These are phyloP conservation scores for Pouteria glomerata DNA, from an alignment of 148 eudicot species.

Conservation along the genomic window DNA sequence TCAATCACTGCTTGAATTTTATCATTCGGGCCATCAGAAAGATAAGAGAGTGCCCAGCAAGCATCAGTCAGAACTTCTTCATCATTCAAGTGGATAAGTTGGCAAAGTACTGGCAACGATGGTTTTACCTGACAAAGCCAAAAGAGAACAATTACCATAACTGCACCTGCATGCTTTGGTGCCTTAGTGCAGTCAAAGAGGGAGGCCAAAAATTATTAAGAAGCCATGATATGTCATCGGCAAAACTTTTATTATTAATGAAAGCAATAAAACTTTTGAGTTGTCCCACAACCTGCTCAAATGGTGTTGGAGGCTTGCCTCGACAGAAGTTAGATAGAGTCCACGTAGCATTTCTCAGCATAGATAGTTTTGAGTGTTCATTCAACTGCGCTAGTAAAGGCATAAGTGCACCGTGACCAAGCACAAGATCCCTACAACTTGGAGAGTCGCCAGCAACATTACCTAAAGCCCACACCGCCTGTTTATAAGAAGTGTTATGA, in stretches of 20 bases:
- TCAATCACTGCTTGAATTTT: constrained; percentile 95
- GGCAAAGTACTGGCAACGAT: constrained; percentile 71
- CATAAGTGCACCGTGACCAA: too few relatives aligned
- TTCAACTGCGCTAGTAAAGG: too few relatives aligned
- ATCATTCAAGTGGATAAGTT: constrained; percentile 67
- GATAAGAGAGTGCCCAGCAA: constrained; percentile 96
- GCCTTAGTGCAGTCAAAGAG: background rate
- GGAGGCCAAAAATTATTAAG: background rate
- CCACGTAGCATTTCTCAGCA: constrained; percentile 96
- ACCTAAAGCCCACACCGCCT: too few relatives aligned
- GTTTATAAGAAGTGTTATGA: too few relatives aligned
- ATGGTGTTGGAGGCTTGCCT: constrained; percentile 89
- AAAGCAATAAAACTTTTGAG: too few relatives aligned
- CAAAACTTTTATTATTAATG: background rate
- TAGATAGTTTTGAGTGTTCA: too few relatives aligned
- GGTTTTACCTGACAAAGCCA: constrained; percentile 57
- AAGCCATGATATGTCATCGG: background rate
- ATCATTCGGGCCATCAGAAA: constrained; percentile 92
- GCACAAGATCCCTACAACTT: too few relatives aligned
- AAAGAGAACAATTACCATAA: background rate
- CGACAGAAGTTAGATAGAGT: constrained; percentile 88
- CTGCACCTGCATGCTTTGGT: background rate
- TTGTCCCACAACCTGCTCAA: constrained; percentile 58
- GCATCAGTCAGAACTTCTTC: constrained; percentile 94
- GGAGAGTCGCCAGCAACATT: too few relatives aligned